Conservation (phyloP, 2,329 filamentous ascomycete genomes). For the Trichoderma gracile region DNA sequence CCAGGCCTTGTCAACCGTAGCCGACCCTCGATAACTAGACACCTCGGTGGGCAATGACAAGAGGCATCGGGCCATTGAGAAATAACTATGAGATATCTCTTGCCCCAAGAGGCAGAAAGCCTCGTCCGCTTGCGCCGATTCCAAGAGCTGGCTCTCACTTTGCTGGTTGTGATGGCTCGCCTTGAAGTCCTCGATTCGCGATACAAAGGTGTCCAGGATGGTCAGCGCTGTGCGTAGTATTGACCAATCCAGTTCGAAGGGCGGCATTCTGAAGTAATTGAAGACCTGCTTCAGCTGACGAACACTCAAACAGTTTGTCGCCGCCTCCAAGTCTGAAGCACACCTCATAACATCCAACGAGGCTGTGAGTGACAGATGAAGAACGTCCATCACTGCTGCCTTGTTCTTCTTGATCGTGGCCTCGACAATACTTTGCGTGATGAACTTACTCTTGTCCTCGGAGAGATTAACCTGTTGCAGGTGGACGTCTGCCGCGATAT, state of each 20-base stretch:
- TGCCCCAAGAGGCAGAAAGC: constrained; percentile 50
- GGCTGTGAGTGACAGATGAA: constrained; percentile 50
- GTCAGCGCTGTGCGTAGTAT: constrained; percentile 49
- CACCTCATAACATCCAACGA: constrained; percentile 54
- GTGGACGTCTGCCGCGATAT: constrained; percentile 56
- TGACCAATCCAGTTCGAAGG: constrained; percentile 50
- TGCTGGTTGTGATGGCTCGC: constrained; percentile 42
- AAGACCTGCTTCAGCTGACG: constrained; percentile 55
- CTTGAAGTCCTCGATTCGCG: constrained; percentile 47
- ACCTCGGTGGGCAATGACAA: constrained; percentile 32
- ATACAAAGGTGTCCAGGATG: constrained; percentile 50
- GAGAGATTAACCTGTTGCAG: constrained; percentile 55
- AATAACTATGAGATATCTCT: constrained; percentile 49
- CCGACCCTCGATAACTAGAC: constrained; percentile 24
- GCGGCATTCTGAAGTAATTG: constrained; percentile 47
- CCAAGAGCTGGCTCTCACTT: constrained; percentile 41
- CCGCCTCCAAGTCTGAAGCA: constrained; percentile 48
- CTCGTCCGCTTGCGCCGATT: constrained; percentile 50
- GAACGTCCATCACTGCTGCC: constrained; percentile 53
- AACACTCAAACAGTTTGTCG: constrained; percentile 52
- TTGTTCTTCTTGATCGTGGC: constrained; percentile 55
- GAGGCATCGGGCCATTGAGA: constrained; percentile 48
- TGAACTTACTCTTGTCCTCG: constrained; percentile 45
- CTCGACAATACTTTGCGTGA: constrained; percentile 50
- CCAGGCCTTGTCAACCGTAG: constrained; percentile 31